Base-by-base conservation (phyloP, 495 filamentous ascomycete genomes). In the Talaromyces thailandensis region DNA sequence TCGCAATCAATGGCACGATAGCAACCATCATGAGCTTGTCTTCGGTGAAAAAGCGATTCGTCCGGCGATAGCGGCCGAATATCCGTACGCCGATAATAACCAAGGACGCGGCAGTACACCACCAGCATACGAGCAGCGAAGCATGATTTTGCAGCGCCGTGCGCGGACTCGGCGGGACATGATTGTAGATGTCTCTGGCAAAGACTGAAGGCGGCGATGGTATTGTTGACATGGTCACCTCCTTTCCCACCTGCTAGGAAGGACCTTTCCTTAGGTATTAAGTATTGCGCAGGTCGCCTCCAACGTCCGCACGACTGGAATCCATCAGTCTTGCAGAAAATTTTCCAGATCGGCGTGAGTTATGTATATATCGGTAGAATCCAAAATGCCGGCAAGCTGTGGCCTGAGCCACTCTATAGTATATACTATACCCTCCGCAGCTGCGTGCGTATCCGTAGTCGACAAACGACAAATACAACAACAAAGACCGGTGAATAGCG, bases 41-140 rank as follows among this genome's bases (percentile, higher is more conserved):
- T 70, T 97, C 94, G 25, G 77, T 73, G 61, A 96, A 97, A 35
- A 97, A 80, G 65, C 79, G 83, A 70, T 96, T 87, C 29, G 88
- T 90, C 26, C 94, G 81, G 7, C 92, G 76, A 69, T 91, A 93
- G 43, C 94, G 87, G 24, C 94, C 93, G 61, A 69, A 73, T 9
- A 96, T 71, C 0, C 94, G 84, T 31, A 91, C 78, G 18, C 91
- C 62, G 63, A 98, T 96, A 64, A 96, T 89, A 40, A 83, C 81
- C 55, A 92, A 75, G 32, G 91, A 89, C 69, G 95, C 94, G 6
- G 76, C 77, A 7, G 92, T 95, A 62, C 90, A 91, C 94, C 94
- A 96, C 90, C 92, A 97, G 69, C 89, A 93, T 67, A 94, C 91
- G 59, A 97, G 79, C 45, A 98, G 81, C 0, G 90, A 92, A 24